A percentile compares a stretch with the other conserved stretches of the same genome.
Evolutionary conservation across 2,329 filamentous ascomycete species (phyloP).

Genomic region (Aspergillus eucalypticola): DNA sequence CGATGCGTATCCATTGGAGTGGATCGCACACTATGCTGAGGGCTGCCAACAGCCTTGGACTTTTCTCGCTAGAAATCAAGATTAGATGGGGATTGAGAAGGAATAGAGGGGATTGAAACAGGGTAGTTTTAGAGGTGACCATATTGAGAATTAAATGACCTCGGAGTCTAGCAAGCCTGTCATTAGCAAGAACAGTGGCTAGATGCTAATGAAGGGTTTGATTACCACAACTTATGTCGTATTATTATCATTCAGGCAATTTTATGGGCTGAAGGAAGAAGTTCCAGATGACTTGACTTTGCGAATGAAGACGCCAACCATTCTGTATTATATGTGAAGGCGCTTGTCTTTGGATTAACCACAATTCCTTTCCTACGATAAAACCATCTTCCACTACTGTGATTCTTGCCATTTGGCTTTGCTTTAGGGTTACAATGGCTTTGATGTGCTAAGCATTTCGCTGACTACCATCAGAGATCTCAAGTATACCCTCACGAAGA

Average conservation of each 20-base stretch:
- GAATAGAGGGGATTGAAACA: conserved; percentile 2
- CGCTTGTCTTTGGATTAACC: background rate
- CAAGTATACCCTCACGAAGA: background rate
- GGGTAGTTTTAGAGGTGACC: too few species aligned
- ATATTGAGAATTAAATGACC: too few species aligned
- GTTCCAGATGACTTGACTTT: background rate
- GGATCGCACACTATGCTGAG: conserved; percentile 24
- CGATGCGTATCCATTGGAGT: conserved; percentile 15
- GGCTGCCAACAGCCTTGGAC: conserved; percentile 10
- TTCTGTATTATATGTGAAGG: background rate
- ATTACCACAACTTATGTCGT: too few species aligned
- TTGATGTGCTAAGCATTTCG: background rate
- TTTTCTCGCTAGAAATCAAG: background rate
- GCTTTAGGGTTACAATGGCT: background rate
- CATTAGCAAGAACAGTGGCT: too few species aligned
- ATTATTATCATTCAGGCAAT: background rate
- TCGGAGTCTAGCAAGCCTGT: too few species aligned
- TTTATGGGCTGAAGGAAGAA: background rate
- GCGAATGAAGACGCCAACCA: background rate
- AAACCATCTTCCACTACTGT: background rate
- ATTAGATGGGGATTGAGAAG: conserved; percentile 7
- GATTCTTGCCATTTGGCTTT: too few species aligned
- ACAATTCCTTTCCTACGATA: background rate
- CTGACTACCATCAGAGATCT: background rate
- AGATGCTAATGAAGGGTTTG: too few species aligned